Evolutionary conservation across 1,139 yeast species (phyloP), one percentile per base, ranked within the genome.

Genomic region (Sugiyamaella paludigena): DNA sequence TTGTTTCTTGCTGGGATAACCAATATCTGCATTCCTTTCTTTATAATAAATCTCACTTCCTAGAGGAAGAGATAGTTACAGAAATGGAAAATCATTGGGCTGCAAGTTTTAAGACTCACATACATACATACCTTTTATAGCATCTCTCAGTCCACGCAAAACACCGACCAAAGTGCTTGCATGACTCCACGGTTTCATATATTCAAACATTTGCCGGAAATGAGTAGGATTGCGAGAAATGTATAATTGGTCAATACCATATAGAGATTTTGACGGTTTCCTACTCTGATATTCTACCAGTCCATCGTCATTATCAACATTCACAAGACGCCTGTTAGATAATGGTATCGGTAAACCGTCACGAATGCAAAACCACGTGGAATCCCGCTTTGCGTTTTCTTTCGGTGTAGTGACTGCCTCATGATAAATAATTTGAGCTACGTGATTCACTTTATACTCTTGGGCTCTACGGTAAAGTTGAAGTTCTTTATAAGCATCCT

Each of bases 361-460:
- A 7, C 50, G 42, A 10, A 47, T 47, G 5, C 29, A 31, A 30
- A 32, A 47, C 50, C 50, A 47, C 10, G 47, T 47, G 27, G 47
- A 43, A 15, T 40, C 45, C 27, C 35, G 28, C 12, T n/a, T 16
- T 28, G 10, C 15, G 11, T 13, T 37, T 9, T 13, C 35, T n/a
- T 29, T 30, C 7, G 28, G 35, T 7, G 28, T 4, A 16, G 26
- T 28, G 1, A 47, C 47, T 19, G 31, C 11, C 19, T 43, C 47
- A 32, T 15, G 32, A 28, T 47, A 34, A 12, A 47, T 28, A n/a
- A 47, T 7, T 5, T 37, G 16, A 8, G 47, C 40, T 11, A 47
- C 16, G 12, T 39, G 19, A 4, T 11, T 24, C 1, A 37, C 40
- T 6, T 34, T 30, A 13, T 11, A 16, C 8, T 12, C n/a, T 35